Conservation (phyloP, 257 asterid genomes). For the Primulina huaijiensis region DNA sequence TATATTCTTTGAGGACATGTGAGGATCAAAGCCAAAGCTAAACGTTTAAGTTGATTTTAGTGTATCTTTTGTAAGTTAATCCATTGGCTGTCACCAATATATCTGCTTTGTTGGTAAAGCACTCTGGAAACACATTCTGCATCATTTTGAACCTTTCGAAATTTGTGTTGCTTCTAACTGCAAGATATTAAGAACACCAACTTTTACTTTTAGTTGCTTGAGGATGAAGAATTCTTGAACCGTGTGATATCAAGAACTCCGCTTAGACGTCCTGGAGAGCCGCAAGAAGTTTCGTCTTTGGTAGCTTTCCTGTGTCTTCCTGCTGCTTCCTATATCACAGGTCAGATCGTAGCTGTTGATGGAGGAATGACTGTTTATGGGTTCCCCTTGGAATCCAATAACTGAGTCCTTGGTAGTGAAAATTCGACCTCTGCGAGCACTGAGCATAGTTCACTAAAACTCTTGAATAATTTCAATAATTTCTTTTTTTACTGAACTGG, state of each 20-base stretch:
- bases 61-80: too few species aligned
- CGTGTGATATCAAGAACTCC: conserved; percentile 64
- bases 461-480: too few species aligned
- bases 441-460: too few species aligned
- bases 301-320: conserved; percentile 90
- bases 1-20: neutral
- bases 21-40: neutral
- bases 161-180: too few species aligned
- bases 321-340: conserved; percentile 77
- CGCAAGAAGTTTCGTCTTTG: conserved; percentile 71
- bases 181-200: neutral
- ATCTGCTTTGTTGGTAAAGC: neutral
- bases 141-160: neutral
- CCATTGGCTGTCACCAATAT: neutral
- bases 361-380: conserved; percentile 85
- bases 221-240: conserved; percentile 55
- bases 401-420: neutral
- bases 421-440: too few species aligned
- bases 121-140: neutral
- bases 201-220: conserved; percentile 57
- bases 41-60: neutral
- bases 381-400: conserved; percentile 28
- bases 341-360: conserved; percentile 75
- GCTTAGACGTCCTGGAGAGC: conserved; percentile 71
- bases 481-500: too few species aligned